These are phyloP conservation scores for Cunninghamia lanceolata DNA, from an alignment of 75 land plant genomes.

Conservation along the genomic window DNA sequence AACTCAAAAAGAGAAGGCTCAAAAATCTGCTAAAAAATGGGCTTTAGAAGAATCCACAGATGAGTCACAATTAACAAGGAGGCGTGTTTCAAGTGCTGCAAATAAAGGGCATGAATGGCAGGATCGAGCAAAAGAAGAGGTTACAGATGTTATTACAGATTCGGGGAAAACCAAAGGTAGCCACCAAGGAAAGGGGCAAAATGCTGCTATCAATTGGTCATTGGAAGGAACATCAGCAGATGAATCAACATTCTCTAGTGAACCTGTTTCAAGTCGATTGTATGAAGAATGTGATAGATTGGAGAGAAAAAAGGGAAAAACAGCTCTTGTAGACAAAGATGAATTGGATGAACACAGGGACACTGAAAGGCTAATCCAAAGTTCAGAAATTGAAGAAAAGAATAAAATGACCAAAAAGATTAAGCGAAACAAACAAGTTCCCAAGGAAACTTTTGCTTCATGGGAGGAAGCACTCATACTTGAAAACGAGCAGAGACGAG, in stretches of 20 bases:
- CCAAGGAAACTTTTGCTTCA: constrained; percentile 51
- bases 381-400: constrained; percentile 20
- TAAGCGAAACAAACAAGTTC: constrained; percentile 42
- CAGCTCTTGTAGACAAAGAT: constrained; percentile 2
- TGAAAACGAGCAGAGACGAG: constrained; percentile 51
- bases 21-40: neutral
- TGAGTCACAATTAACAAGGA: constrained; percentile 10
- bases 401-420: constrained; percentile 38
- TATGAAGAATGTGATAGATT: constrained; percentile 6
- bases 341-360: neutral
- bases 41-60: neutral
- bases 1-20: neutral
- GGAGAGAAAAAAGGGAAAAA: neutral
- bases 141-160: neutral
- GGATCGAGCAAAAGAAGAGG: constrained; percentile 8
- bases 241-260: constrained; percentile 1
- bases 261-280: constrained; percentile 6
- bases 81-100: neutral
- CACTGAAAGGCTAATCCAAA: constrained; percentile 10
- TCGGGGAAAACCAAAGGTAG: neutral
- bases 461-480: constrained; percentile 68
- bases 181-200: neutral
- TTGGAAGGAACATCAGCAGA: neutral
- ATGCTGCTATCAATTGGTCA: neutral
- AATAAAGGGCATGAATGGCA: neutral